These are phyloP conservation scores for Naganishia liquefaciens DNA, from an alignment of 1,284 basidiomycete species.

Conservation along the genomic window DNA sequence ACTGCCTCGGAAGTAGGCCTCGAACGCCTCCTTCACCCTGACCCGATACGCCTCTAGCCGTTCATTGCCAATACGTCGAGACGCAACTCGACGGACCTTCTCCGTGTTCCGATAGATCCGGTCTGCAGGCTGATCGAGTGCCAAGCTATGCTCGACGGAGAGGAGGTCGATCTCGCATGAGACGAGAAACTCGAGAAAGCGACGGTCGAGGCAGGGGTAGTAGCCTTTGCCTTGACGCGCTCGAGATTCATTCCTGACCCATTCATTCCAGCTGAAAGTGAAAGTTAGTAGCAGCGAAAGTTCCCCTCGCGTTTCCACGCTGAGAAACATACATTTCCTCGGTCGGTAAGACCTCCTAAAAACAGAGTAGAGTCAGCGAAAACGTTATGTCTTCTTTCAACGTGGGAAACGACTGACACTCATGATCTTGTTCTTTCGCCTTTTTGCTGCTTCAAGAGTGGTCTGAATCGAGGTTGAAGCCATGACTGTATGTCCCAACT, in stretches of 20 bases:
- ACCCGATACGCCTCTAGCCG: constrained; percentile 51
- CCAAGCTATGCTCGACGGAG: constrained; percentile 38
- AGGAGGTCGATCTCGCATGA: constrained; percentile 49
- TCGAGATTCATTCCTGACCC: constrained; percentile 48
- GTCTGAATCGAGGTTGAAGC: background rate
- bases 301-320: background rate
- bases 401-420: background rate
- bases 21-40: constrained; percentile 49
- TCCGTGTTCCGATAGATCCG: constrained; percentile 45
- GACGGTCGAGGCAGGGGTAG: constrained; percentile 48
- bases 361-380: too few relatives aligned
- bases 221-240: constrained; percentile 48
- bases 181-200: constrained; percentile 50
- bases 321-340: constrained; percentile 40
- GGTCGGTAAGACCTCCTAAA: constrained; percentile 47
- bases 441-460: constrained; percentile 4
- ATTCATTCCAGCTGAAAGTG: constrained; percentile 42
- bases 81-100: constrained; percentile 48
- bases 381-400: too few relatives aligned
- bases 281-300: background rate
- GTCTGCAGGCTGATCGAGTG: constrained; percentile 38
- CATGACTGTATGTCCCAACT: background rate
- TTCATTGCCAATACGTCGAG: constrained; percentile 48
- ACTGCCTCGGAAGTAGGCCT: constrained; percentile 46
- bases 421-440: constrained; percentile 9